These are phyloP conservation scores for Lichina pygmaea DNA, from an alignment of 495 filamentous ascomycete species.

Conservation along the genomic window DNA sequence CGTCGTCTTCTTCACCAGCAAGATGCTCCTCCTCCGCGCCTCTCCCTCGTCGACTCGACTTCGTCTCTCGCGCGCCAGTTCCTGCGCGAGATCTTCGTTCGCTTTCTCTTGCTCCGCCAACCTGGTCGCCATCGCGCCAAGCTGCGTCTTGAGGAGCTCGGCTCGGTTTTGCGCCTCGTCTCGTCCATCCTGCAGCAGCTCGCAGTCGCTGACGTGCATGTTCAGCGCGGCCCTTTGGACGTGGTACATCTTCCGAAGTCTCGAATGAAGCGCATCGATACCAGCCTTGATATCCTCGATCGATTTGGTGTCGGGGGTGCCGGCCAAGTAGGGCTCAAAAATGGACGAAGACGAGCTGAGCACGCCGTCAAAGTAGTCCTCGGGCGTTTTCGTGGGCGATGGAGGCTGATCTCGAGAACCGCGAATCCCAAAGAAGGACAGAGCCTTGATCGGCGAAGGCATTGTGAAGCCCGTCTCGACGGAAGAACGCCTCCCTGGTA, in stretches of 20 bases:
- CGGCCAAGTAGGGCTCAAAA: slow-evolving; percentile 24
- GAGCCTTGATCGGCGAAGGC: background rate
- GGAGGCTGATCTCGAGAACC: background rate
- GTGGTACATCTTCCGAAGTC: slow-evolving; percentile 46
- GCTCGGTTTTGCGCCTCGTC: slow-evolving; percentile 47
- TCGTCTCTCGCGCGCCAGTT: slow-evolving; percentile 32
- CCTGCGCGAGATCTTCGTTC: slow-evolving; percentile 33
- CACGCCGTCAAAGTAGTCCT: slow-evolving; percentile 38
- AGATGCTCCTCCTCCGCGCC: slow-evolving; percentile 15
- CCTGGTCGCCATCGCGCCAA: slow-evolving; percentile 50
- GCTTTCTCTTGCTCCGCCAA: slow-evolving; percentile 34
- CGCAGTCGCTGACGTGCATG: slow-evolving; percentile 32
- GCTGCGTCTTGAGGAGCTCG: slow-evolving; percentile 38
- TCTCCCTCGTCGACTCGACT: slow-evolving; percentile 25
- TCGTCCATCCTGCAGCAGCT: slow-evolving; percentile 39
- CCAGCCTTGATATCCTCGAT: slow-evolving; percentile 44
- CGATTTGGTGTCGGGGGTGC: slow-evolving; percentile 24
- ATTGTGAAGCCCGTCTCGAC: background rate
- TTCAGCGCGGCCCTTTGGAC: slow-evolving; percentile 28
- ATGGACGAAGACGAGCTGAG: slow-evolving; percentile 13
- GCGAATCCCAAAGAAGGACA: background rate
- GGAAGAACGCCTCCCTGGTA: background rate
- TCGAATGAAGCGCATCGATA: slow-evolving; percentile 30
- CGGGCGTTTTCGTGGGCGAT: slow-evolving; percentile 17
- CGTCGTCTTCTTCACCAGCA: slow-evolving; percentile 15